phyloP scores from a whole-genome alignment of 2,329 filamentous ascomycete genomes.

The Epichloe festucae region DNA sequence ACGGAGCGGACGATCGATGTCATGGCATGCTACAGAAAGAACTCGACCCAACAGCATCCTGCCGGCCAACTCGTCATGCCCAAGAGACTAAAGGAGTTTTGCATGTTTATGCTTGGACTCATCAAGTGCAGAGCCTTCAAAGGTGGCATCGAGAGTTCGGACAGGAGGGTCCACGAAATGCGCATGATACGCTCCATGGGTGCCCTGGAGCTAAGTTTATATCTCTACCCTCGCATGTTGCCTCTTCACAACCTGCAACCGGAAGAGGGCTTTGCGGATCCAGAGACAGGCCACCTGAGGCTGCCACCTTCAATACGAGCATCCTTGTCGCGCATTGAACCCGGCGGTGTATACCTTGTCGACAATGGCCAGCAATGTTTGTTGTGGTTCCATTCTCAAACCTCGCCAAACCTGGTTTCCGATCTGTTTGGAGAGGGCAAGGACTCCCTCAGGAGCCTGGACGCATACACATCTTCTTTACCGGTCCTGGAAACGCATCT shows the following conservation, averaged over 20 bases:
- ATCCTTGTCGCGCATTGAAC: conserved; percentile 77
- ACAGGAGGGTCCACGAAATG: conserved; percentile 83
- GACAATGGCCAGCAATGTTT: conserved; percentile 91
- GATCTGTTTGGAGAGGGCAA: conserved; percentile 80
- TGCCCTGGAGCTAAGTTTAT: conserved; percentile 70
- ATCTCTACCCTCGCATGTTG: conserved; percentile 90
- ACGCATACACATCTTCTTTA: conserved; percentile 67
- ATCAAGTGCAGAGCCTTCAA: conserved; percentile 90
- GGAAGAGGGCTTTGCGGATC: conserved; percentile 82
- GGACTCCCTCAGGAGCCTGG: conserved; percentile 56
- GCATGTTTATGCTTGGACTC: conserved; percentile 87
- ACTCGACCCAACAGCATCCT: conserved; percentile 75
- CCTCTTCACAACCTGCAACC: conserved; percentile 80
- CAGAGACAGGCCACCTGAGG: conserved; percentile 70
- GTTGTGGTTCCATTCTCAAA: conserved; percentile 84
- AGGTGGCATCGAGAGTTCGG: conserved; percentile 78
- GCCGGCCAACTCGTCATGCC: conserved; percentile 89
- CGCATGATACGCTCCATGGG: conserved; percentile 84
- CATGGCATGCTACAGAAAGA: conserved; percentile 81
- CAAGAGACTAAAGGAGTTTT: conserved; percentile 89
- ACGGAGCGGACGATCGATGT: conserved; percentile 91
- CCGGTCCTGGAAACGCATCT: conserved; percentile 83
- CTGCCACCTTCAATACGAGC: conserved; percentile 72
- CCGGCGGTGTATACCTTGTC: conserved; percentile 85
- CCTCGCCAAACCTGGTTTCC: conserved; percentile 78